Conservation (phyloP, 208 protist species). For the Strigomonas culicis region DNA sequence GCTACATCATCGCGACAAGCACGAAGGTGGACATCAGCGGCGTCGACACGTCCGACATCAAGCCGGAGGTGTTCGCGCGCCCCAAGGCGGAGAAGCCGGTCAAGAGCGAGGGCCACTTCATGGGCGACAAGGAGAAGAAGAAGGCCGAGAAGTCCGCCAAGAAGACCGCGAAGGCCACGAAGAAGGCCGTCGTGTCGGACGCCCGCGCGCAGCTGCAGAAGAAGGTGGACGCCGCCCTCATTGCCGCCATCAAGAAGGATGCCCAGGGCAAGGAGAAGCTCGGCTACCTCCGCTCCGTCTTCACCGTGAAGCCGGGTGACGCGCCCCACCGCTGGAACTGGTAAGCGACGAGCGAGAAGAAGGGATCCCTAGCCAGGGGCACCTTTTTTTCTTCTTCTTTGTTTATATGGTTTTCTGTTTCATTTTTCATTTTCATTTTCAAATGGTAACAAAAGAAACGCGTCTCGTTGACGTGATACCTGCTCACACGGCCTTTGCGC, state of each 20-base stretch:
- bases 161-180: conserved; percentile 64
- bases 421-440: neutral
- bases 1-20: conserved; percentile 98
- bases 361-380: no score
- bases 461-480: no score
- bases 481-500: no score
- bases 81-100: conserved; percentile 66
- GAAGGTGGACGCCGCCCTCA: conserved; percentile 69
- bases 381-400: conserved; percentile 5
- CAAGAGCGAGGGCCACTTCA: conserved; percentile 84
- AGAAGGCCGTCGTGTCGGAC: conserved; percentile 62
- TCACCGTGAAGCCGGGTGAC: conserved; percentile 82
- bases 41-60: conserved; percentile 80
- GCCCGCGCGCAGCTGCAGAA: conserved; percentile 72
- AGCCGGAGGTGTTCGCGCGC: conserved; percentile 59
- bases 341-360: conserved; percentile 11
- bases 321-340: conserved; percentile 83
- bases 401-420: neutral
- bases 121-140: conserved; percentile 79
- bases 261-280: conserved; percentile 62
- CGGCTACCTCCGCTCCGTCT: conserved; percentile 82
- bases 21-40: conserved; percentile 95
- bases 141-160: conserved; percentile 62
- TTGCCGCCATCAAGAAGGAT: conserved; percentile 75
- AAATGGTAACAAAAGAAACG: neutral